Conservation (phyloP, 106 monocot genomes). For the Iris macrosiphon region DNA sequence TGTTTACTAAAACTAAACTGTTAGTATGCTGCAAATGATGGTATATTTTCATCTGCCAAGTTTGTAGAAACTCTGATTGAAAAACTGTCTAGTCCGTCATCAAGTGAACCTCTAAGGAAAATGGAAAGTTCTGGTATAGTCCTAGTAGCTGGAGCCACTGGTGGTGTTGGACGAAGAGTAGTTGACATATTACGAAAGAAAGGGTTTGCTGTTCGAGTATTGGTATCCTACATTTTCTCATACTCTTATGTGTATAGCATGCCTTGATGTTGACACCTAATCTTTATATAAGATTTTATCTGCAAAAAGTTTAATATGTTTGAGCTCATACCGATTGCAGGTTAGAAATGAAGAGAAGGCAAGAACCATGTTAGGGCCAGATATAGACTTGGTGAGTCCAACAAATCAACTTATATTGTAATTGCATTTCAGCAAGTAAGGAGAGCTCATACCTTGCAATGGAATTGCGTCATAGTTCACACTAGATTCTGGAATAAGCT, state of each 20-base stretch:
- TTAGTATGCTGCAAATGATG: not conserved
- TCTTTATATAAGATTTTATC: too few relatives aligned
- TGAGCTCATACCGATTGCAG: slow-evolving; percentile 23
- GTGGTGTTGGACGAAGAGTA: slow-evolving; percentile 94
- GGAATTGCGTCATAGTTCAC: too few relatives aligned
- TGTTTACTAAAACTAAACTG: not conserved
- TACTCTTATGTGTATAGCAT: not conserved
- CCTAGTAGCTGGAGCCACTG: slow-evolving; percentile 89
- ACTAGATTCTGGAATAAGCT: too few relatives aligned
- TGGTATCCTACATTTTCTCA: slow-evolving; percentile 35
- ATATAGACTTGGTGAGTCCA: slow-evolving; percentile 81
- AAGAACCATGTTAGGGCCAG: slow-evolving; percentile 72
- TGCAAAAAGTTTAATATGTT: not conserved
- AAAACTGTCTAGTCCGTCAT: slow-evolving; percentile 35
- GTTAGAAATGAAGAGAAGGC: slow-evolving; percentile 95
- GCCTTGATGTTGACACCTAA: not conserved
- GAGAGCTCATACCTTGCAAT: too few relatives aligned
- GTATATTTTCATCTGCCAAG: slow-evolving; percentile 26
- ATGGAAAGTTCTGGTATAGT: slow-evolving; percentile 65
- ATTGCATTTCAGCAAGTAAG: too few relatives aligned
- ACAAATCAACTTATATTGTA: too few relatives aligned
- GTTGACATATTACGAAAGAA: slow-evolving; percentile 65
- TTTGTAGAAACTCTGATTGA: slow-evolving; percentile 63
- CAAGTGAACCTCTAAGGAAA: slow-evolving; percentile 34
- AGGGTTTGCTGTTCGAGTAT: slow-evolving; percentile 66